phyloP scores from a whole-genome alignment of 108 stramenopile species.

The Seminavis robusta region DNA sequence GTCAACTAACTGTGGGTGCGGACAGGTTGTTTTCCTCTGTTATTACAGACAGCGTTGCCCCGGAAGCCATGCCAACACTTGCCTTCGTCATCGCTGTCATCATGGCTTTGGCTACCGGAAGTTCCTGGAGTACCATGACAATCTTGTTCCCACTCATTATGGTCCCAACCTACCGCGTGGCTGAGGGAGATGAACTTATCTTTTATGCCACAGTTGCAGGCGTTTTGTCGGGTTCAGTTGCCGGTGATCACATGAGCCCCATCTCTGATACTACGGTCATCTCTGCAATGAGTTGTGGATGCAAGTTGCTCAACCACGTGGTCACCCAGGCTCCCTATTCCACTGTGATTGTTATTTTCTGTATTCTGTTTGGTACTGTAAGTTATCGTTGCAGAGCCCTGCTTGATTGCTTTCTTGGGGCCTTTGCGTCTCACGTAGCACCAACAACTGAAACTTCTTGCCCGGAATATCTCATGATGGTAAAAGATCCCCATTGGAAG shows the following conservation, averaged over 20 bases:
- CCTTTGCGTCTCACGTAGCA: too few relatives aligned
- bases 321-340: constrained; percentile 73
- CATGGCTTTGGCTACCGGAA: constrained; percentile 65
- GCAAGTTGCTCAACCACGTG: constrained; percentile 50
- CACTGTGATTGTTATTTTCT: constrained; percentile 23
- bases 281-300: constrained; percentile 47
- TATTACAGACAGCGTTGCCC: constrained; percentile 33
- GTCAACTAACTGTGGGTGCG: constrained; percentile 37
- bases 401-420: too few relatives aligned
- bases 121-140: constrained; percentile 75
- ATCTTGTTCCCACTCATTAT: constrained; percentile 69
- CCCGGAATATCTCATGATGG: too few relatives aligned
- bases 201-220: constrained; percentile 53
- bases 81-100: constrained; percentile 53
- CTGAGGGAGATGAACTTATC: constrained; percentile 40
- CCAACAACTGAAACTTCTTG: too few relatives aligned
- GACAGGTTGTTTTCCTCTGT: constrained; percentile 57
- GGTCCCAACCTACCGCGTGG: constrained; percentile 52
- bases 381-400: too few relatives aligned
- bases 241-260: constrained; percentile 71
- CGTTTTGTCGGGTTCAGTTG: constrained; percentile 58
- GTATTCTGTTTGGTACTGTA: constrained; percentile 20
- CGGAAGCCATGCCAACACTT: constrained; percentile 46
- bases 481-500: constrained; percentile 35
- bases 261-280: constrained; percentile 79